These are phyloP conservation scores for Aureobasidium sp. DNA, from an alignment of 2,329 filamentous ascomycete species.

Conservation along the genomic window DNA sequence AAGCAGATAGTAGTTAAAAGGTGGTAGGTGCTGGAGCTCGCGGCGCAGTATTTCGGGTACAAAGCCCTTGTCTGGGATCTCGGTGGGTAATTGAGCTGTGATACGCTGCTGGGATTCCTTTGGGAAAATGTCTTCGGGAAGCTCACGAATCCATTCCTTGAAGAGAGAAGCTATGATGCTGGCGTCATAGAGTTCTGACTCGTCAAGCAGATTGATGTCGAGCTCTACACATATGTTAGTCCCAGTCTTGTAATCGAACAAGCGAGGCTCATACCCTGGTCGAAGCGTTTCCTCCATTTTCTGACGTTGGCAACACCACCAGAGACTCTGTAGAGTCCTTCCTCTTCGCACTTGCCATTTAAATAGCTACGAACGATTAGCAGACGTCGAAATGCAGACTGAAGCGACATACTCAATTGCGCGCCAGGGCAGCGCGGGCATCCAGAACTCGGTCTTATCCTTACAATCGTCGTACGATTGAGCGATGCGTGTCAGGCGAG, in stretches of 20 bases:
- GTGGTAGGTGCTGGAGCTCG: slow-evolving; percentile 86
- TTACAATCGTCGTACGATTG: slow-evolving; percentile 79
- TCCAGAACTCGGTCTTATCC: slow-evolving; percentile 98
- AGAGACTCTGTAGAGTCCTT: slow-evolving; percentile 86
- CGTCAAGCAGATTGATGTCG: slow-evolving; percentile 85
- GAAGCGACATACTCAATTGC: slow-evolving; percentile 66
- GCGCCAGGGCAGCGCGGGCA: slow-evolving; percentile 91
- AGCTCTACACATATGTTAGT: slow-evolving; percentile 51
- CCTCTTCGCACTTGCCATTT: slow-evolving; percentile 90
- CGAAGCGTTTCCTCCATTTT: slow-evolving; percentile 87
- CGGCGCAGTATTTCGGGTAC: slow-evolving; percentile 84
- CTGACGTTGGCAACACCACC: slow-evolving; percentile 87
- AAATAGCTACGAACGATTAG: slow-evolving; percentile 54
- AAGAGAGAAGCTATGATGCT: slow-evolving; percentile 95
- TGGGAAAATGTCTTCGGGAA: slow-evolving; percentile 91
- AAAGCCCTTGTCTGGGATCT: slow-evolving; percentile 64
- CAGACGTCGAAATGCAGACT: not conserved
- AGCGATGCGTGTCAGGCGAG: slow-evolving; percentile 82
- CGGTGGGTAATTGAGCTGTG: slow-evolving; percentile 68
- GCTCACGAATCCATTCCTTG: slow-evolving; percentile 88
- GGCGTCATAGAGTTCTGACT: slow-evolving; percentile 85
- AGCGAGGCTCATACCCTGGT: slow-evolving; percentile 55
- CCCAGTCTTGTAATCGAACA: not conserved
- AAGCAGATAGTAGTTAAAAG: slow-evolving; percentile 94
- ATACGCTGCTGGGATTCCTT: slow-evolving; percentile 76